These are phyloP conservation scores for Quercus gilva DNA, from an alignment of 306 rosid species.

Conservation along the genomic window DNA sequence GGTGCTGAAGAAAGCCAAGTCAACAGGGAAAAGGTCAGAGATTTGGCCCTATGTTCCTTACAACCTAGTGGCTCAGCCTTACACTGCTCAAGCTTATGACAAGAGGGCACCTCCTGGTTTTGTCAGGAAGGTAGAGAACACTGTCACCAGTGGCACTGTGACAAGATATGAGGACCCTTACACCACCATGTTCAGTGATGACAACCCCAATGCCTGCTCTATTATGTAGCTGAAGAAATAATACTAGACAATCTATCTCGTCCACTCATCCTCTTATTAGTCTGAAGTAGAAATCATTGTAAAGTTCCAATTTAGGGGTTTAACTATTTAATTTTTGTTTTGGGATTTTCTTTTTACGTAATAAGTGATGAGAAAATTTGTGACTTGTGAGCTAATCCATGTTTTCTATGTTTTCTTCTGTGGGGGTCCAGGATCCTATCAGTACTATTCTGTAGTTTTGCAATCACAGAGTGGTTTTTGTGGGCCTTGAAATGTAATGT, in stretches of 20 bases:
- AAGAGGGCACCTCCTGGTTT: constrained; percentile 96
- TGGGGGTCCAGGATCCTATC: constrained; percentile 4
- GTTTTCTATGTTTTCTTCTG: constrained; percentile 15
- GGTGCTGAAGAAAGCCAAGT: constrained; percentile 88
- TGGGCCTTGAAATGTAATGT: constrained; percentile 15
- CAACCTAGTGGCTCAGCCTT: constrained; percentile 86
- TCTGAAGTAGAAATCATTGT: constrained; percentile 15
- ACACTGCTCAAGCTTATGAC: constrained; percentile 75
- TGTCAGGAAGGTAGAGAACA: constrained; percentile 71
- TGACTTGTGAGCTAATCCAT: constrained; percentile 23
- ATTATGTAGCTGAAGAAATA: constrained; percentile 52
- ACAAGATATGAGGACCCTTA: constrained; percentile 83
- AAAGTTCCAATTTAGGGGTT: constrained; percentile 39
- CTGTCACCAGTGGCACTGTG: constrained; percentile 43
- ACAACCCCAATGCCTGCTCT: constrained; percentile 96
- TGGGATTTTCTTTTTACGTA: constrained; percentile 18
- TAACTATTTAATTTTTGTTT: constrained; percentile 15
- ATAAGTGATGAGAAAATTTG: constrained; percentile 30
- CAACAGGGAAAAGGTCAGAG: constrained; percentile 90
- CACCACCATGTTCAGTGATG: constrained; percentile 88
- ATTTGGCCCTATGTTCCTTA: constrained; percentile 97
- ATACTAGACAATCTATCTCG: neutral
- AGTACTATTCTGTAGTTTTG: constrained; percentile 17
- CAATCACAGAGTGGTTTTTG: constrained; percentile 15
- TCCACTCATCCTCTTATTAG: neutral